A percentile compares a stretch with the other conserved stretches of the same genome.
Conservation (phyloP, 225 moss, liverwort and hornwort genomes). For the Pseudoscleropodium purum region DNA sequence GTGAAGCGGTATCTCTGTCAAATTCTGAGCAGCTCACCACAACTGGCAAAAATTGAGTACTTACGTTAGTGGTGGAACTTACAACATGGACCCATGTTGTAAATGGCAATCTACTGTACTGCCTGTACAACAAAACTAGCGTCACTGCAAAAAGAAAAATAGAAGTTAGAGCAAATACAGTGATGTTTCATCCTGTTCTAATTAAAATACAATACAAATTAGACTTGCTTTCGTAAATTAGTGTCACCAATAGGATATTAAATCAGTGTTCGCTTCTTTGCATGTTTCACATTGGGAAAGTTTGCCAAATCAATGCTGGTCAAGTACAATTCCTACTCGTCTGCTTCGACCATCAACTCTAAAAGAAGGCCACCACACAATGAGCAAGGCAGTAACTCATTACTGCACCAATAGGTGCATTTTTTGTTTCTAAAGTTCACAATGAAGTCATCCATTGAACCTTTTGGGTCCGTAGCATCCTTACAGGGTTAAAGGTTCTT, state of each 20-base stretch:
- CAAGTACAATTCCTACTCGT: neutral
- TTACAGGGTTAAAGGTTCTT: neutral
- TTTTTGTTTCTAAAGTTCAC: too few relatives aligned
- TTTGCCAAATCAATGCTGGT: constrained; percentile 23
- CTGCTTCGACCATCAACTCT: neutral
- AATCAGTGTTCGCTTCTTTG: neutral
- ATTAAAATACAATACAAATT: neutral
- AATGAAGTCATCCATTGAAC: too few relatives aligned
- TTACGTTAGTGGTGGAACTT: constrained; percentile 29
- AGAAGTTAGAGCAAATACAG: neutral
- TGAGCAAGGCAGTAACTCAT: too few relatives aligned
- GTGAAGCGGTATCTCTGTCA: neutral
- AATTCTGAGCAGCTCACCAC: constrained; percentile 21
- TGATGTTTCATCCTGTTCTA: neutral
- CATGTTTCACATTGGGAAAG: constrained; percentile 9
- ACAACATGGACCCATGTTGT: constrained; percentile 23
- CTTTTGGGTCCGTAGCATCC: too few relatives aligned
- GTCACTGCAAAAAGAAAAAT: neutral
- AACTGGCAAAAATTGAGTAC: constrained; percentile 41
- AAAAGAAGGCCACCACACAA: too few relatives aligned
- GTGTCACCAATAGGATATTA: neutral
- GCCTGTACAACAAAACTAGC: neutral
- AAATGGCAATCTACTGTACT: neutral
- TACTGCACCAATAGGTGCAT: too few relatives aligned
- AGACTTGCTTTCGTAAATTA: neutral